These are phyloP conservation scores for Nannochloris sp. DNA, from an alignment of 139 green algal species.

Conservation along the genomic window DNA sequence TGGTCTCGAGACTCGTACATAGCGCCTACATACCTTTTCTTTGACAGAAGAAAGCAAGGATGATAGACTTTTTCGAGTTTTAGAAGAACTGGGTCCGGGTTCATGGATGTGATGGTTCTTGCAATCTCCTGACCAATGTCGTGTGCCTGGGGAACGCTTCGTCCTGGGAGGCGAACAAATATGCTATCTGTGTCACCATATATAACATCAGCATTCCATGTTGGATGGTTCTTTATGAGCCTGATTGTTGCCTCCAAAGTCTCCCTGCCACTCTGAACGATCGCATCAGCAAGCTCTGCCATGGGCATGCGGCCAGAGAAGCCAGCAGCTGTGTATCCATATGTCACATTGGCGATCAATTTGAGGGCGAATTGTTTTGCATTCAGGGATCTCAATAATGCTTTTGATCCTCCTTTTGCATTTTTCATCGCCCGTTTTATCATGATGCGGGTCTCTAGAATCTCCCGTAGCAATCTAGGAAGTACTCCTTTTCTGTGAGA, in stretches of 20 bases:
- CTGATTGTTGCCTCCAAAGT: conserved; percentile 87
- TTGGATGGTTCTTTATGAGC: conserved; percentile 52
- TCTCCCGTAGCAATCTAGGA: conserved; percentile 86
- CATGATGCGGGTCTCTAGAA: conserved; percentile 92
- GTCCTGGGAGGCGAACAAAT: conserved; percentile 84
- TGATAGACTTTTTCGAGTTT: conserved; percentile 98
- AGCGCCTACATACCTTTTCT: conserved; percentile 97
- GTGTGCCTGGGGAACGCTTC: conserved; percentile 64
- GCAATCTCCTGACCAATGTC: conserved; percentile 83
- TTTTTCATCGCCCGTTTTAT: conserved; percentile 89
- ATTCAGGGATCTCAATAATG: conserved; percentile 83
- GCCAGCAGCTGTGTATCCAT: conserved; percentile 69
- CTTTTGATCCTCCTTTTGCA: conserved; percentile 28
- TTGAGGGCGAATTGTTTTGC: conserved; percentile 94
- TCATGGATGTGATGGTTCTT: conserved; percentile 65
- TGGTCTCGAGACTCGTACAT: conserved; percentile 71
- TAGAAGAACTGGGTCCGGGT: conserved; percentile 79
- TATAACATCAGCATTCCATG: conserved; percentile 67
- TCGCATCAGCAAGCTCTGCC: conserved; percentile 92
- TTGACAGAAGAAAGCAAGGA: conserved; percentile 87
- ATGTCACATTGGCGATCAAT: conserved; percentile 95
- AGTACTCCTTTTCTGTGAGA: conserved; percentile 71
- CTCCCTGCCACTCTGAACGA: conserved; percentile 73
- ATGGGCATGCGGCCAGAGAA: conserved; percentile 90
- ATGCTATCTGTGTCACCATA: conserved; percentile 85